Base-by-base conservation (phyloP, 495 filamentous ascomycete genomes). In the Hypoxylon perforatum region DNA sequence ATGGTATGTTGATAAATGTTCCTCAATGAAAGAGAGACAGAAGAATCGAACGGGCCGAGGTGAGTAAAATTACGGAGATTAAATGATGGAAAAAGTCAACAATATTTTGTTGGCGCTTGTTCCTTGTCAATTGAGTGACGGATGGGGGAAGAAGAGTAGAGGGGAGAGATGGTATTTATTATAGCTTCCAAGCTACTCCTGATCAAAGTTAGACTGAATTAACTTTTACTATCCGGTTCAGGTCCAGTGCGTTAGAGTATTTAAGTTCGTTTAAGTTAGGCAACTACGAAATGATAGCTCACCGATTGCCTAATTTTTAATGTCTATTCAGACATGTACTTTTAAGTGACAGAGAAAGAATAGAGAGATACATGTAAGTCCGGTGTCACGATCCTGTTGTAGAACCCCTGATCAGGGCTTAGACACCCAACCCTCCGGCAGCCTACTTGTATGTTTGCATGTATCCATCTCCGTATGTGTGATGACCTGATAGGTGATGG, bases 51-150 rank as follows among this genome's bases (percentile, higher is more conserved):
- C 56, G 18, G 48, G 23, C 46, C 61, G 48, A 46, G 48, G 39
- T 38, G 61, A 60, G 38, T 19, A 28, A 33, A 33, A 33, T 4
- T 33, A 33, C 11, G 30, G 22, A 47, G 35, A 50, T 48, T 23
- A 62, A 39, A 62, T 48, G 44, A 41, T 48, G 22, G 12, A 50
- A 23, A 67, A 36, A 33, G 65, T 42, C 65, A 67, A 62, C 64
- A 67, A 67, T 52, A 25, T 54, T 46, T 54, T 62, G 58, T 67
- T 61, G 53, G 54, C 51, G 18, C 25, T 39, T n/a, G 25, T 49
- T 21, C 12, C 11, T 33, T 2, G 47, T 23, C 10, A 33, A 28
- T 38, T 36, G 15, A 33, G 55, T 35, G 35, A 41, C 41, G 53
- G 15, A 25, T 23, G 35, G 49, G 30, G 8, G 25, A 38, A 30